Evolutionary conservation across 257 asterid species (phyloP), one percentile per base, ranked within the genome.

Genomic region (Leptodermis oblonga): DNA sequence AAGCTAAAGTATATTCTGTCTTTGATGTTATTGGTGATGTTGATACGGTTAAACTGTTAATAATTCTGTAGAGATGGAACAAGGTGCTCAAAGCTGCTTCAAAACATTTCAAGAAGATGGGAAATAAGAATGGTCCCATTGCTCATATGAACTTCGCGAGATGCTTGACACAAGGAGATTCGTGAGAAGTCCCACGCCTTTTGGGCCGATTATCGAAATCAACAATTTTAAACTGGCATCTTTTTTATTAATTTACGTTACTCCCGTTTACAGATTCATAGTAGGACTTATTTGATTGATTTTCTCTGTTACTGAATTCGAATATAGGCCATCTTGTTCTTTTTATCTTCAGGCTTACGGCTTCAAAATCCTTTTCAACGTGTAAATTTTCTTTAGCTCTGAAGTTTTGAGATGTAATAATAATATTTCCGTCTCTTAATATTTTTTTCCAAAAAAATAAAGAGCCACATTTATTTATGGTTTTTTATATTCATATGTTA

Each of bases 101-200:
- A 2, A 86, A 87, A 74, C 85, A 84, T 55, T 85, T 91, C 88
- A 90, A 90, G 87, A 88, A 84, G 85, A 85, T 75, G 80, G 83
- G 43, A 62, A 78, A 67, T 58, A 89, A 77, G 83, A 82, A 73
- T 51, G 83, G 71, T 33, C 31, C 74, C 12, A 65, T 55, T 61
- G 70, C 74, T 52, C 80, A 70, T 22, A 59, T 80, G 13, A 78
- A 79, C 63, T 49, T 77, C 31, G 49, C 81, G 43, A 73, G 70
- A 62, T 66, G 43, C 18, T 36, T 37, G 5, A 37, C 51, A 10
- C 49, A 12, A 23, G 33, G 14, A 25, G 64, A 64, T 13, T 20
- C 48, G 13, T 25, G 28, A 62, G 15, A 37, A 13, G 10, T 23
- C 17, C 34, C 0, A 4, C 30, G 14, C 45, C 13, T 41, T 5